Percentiles rank a stretch among this genome's conserved stretches.
phyloP scores from a whole-genome alignment of 208 protist species.

The Sergeia podlipaevii region DNA sequence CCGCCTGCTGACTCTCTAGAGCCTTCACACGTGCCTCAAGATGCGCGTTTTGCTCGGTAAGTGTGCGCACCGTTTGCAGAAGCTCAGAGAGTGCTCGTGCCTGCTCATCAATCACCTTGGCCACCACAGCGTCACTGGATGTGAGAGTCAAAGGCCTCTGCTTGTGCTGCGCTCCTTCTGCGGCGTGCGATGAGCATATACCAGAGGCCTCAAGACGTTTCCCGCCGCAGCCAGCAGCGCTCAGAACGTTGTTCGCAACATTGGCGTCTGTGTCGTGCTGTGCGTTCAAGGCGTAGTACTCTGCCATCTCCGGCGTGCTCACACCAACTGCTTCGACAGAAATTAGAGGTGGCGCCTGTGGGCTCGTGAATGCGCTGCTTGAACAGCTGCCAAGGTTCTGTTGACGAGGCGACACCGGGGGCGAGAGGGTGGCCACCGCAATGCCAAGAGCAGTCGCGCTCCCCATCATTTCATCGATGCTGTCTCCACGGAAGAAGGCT shows the following conservation, averaged over 20 bases:
- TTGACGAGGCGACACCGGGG: slow-evolving; percentile 1
- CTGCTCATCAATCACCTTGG: slow-evolving; percentile 21
- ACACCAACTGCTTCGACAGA: slow-evolving; percentile 19
- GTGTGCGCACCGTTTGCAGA: slow-evolving; percentile 8
- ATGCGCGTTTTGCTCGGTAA: slow-evolving; percentile 14
- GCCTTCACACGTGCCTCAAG: slow-evolving; percentile 10
- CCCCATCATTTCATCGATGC: no score
- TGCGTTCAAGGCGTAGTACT: slow-evolving; percentile 33
- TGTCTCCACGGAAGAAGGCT: no score
- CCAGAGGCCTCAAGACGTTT: no score
- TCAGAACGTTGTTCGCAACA: neutral
- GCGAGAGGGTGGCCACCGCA: no score
- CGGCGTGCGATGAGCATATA: no score
- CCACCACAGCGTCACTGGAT: slow-evolving; percentile 6
- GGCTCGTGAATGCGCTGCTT: neutral
- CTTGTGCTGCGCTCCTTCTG: no score
- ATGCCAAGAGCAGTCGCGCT: no score
- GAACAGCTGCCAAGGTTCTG: slow-evolving; percentile 12
- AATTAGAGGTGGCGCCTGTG: neutral
- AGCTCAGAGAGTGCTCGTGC: slow-evolving; percentile 11
- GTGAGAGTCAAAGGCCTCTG: no score
- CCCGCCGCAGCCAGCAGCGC: no score
- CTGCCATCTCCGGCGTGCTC: slow-evolving; percentile 34
- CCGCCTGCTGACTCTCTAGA: slow-evolving; percentile 4
- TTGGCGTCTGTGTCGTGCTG: slow-evolving; percentile 20